Base-by-base conservation (phyloP, 2,329 filamentous ascomycete species). In the Fusarium ramigenum region DNA sequence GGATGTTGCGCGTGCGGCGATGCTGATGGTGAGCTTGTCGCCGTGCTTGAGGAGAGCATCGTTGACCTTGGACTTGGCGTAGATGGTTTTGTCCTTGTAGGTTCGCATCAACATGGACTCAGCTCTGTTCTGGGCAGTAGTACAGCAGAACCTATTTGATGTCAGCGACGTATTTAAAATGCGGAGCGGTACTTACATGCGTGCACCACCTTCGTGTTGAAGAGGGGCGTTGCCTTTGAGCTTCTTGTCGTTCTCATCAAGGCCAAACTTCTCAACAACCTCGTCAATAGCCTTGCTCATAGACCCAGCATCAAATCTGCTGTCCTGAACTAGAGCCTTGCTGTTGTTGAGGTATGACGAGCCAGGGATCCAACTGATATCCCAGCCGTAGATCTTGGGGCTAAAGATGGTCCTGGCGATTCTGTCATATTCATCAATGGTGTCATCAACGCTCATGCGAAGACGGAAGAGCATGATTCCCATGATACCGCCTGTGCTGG, bases 381-480 rank as follows among this genome's bases (percentile, higher is more conserved):
- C 60, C 11, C 23, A 57, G 2, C 73, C 73, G 23, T 53, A 60
- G 14, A 75, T 21, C 40, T 64, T 75, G 2, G 73, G 73, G 23
- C 70, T 75, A 2, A 75, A 75, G 8, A 75, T 64, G 3, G 54
- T 43, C 21, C 66, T 47, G 2, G 70, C 70, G 12, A 75, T 70
- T 14, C 62, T 60, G 23, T 77, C 69, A 23, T 76, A 75, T 16
- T 73, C 58, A 7, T 47, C 25, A 9, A 76, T 76, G 1, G 74
- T 61, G 10, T 76, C 60, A 1, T 70, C 30, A 0, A 71, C 72
- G 0, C 59, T 73, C 74, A 75, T 76, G 11, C 69, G 74, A 18
- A 76, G 57, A 2, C 74, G 63, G 9, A 76, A 76, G 14, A 76
- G 70, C 74, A 70, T 72, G 7, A 72, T 72, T 0, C 69, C 69